These are phyloP conservation scores for Phialemoniopsis sp. DNA, from an alignment of 2,329 filamentous ascomycete species.

Conservation along the genomic window DNA sequence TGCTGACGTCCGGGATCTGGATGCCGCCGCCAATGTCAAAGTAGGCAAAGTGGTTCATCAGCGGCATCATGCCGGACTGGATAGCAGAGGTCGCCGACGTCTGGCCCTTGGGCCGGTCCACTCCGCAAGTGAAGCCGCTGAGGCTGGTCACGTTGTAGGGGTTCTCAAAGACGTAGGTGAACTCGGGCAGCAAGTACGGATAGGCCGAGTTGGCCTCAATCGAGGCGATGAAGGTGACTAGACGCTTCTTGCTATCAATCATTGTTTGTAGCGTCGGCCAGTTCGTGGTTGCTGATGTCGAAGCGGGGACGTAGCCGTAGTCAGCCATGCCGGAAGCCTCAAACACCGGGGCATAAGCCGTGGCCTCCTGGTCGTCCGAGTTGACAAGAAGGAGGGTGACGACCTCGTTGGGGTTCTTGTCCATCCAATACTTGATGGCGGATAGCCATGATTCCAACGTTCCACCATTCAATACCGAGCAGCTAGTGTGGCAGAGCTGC, in stretches of 20 bases:
- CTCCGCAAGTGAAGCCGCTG: slow-evolving; percentile 61
- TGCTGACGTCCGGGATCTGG: slow-evolving; percentile 55
- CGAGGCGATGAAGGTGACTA: slow-evolving; percentile 67
- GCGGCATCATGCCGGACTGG: slow-evolving; percentile 56
- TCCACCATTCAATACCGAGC: slow-evolving; percentile 65
- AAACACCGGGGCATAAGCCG: slow-evolving; percentile 51
- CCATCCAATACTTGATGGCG: slow-evolving; percentile 65
- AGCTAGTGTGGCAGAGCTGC: slow-evolving; percentile 67
- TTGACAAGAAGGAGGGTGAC: slow-evolving; percentile 73
- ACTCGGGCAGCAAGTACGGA: slow-evolving; percentile 61
- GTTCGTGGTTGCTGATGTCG: slow-evolving; percentile 29
- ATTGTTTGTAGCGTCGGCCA: slow-evolving; percentile 73
- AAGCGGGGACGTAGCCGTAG: slow-evolving; percentile 55
- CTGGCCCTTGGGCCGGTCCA: slow-evolving; percentile 59
- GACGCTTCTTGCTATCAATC: slow-evolving; percentile 59
- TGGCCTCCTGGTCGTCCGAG: slow-evolving; percentile 52
- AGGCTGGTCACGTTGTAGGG: slow-evolving; percentile 59
- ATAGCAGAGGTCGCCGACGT: slow-evolving; percentile 47
- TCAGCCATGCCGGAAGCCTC: slow-evolving; percentile 54
- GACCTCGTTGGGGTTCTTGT: slow-evolving; percentile 66
- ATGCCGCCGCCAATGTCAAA: slow-evolving; percentile 47
- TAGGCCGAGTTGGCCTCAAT: slow-evolving; percentile 33
- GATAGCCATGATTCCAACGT: slow-evolving; percentile 59
- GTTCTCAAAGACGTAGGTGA: slow-evolving; percentile 69
- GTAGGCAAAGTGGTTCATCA: slow-evolving; percentile 82